Base-by-base conservation (phyloP, 768 basidiomycete genomes). In the Boletus eberwhitei region DNA sequence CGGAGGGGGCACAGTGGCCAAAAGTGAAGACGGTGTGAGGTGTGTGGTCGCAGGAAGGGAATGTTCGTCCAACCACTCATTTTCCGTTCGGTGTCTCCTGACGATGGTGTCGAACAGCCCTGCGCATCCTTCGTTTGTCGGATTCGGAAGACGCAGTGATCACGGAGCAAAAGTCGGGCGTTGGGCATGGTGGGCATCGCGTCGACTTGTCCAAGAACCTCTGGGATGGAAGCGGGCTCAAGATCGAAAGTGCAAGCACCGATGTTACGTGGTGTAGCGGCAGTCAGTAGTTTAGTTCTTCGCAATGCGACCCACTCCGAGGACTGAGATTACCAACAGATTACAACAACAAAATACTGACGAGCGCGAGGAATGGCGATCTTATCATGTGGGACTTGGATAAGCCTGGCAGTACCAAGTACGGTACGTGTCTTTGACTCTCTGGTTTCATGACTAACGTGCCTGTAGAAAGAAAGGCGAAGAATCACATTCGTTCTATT, bases 321-420 rank as follows among this genome's bases (percentile, higher is more conserved):
- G 9, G 19, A 34, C 48, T 52, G 26, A 64, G 40, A 48, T 43
- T n/a, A 0, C 46, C 56, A 19, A 37, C 57, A 91, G 89, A 69
- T 12, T 89, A 83, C 71, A 83, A 74, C 66, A 83, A 85, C 68
- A 92, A 91, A 71, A 81, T 91, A 46, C 68, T 92, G 21, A 91
- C 90, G 3, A 89, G 88, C 63, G 87, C 87, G 2, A 75, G 86
- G 16, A 91, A 90, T 58, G 90, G 90, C 2, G 90, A 91, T 50
- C 78, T 92, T 36, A 87, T 90, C 31, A 81, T 90, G 77, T 92
- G 90, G 90, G 88, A 91, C 65, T 59, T 90, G 29, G 81, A 85
- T 60, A 87, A 84, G 66, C 69, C 77, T 21, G 85, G 87, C 4
- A 64, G 74, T 3, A 79, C 81, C 39, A 91, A 90, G 72, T 88